Evolutionary conservation across 768 basidiomycete genomes (phyloP).

Genomic region (Psilocybe sp.): DNA sequence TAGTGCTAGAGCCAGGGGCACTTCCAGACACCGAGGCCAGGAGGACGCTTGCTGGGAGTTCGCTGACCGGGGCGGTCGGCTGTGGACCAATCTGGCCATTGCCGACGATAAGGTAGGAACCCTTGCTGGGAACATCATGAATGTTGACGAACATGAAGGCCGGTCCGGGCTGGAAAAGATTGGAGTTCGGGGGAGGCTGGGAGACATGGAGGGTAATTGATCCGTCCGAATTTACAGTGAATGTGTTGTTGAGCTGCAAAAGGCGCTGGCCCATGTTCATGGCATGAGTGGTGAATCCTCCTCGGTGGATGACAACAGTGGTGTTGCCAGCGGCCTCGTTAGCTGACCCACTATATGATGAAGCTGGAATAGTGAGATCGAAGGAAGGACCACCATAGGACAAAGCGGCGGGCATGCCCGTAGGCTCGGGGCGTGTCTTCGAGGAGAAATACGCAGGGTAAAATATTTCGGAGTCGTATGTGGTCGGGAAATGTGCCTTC

Average conservation of each 20-base stretch:
- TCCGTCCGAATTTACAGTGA: slow-evolving; percentile 73
- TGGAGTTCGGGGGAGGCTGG: slow-evolving; percentile 81
- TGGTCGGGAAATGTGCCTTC: slow-evolving; percentile 65
- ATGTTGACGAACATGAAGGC: slow-evolving; percentile 81
- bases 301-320: slow-evolving; percentile 73
- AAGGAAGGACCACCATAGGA: slow-evolving; percentile 83
- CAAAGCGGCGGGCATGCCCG: slow-evolving; percentile 67
- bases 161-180: slow-evolving; percentile 88
- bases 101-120: slow-evolving; percentile 75
- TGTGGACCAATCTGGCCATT: slow-evolving; percentile 75
- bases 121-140: slow-evolving; percentile 81
- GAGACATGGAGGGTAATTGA: slow-evolving; percentile 76
- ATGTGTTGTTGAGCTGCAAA: slow-evolving; percentile 83
- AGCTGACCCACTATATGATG: slow-evolving; percentile 63
- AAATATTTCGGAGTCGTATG: slow-evolving; percentile 83
- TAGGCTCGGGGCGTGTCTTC: slow-evolving; percentile 62
- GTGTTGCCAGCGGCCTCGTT: slow-evolving; percentile 74
- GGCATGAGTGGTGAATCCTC: slow-evolving; percentile 81
- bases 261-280: slow-evolving; percentile 89
- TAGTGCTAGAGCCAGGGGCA: slow-evolving; percentile 6
- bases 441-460: slow-evolving; percentile 88
- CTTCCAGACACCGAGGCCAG: slow-evolving; percentile 24
- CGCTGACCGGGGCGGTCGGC: slow-evolving; percentile 39
- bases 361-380: slow-evolving; percentile 66
- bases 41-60: slow-evolving; percentile 50